Base-by-base conservation (phyloP, 1,284 basidiomycete genomes). In the Meira nashicola region DNA sequence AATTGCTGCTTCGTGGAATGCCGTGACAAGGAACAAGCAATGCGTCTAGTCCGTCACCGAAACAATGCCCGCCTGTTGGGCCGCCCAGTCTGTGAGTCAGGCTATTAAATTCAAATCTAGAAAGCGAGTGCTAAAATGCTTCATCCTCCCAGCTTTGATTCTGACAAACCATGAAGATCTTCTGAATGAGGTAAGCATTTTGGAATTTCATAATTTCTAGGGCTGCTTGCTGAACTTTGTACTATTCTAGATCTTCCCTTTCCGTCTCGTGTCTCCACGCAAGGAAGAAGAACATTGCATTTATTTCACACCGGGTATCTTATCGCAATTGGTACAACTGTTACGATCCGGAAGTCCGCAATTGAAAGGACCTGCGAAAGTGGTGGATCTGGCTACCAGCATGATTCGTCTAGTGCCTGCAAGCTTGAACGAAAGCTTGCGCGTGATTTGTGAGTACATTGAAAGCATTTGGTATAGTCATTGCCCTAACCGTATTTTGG, bases 1-100 rank as follows among this genome's bases (percentile, higher is more conserved):
- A 62, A 58, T 43, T 50, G 44, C 17, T 59, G 58, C 49, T 62
- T 62, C 25, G 48, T 62, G n/a, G 59, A 62, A 44, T 58, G 58
- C 33, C 17, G 41, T 2, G 39, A 49, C 14, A 40, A 48, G 25
- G 28, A 40, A 6, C 47, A 47, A 17, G 59, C 59, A 33, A 58
- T 54, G 55, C 33, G 49, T n/a, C 33, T 62, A 21, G 57, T 62
- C 19, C 46, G 59, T 15, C 41, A 58, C 12, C 57, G 59, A 11
- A 62, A 62, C 55, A 62, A 62, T 47, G 37, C 48, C 39, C 25
- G 57, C 8, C 56, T 62, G 2, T 28, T 48, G 15, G 59, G 59
- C 6, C 48, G 59, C 8, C 59, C 59, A 6, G 59, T 62, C 23
- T 17, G 46, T 60, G 38, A 48, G 56, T 48, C 46, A 39, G 21